Conservation (phyloP, 2,329 filamentous ascomycete species). For the Parafenestella ontariensis region DNA sequence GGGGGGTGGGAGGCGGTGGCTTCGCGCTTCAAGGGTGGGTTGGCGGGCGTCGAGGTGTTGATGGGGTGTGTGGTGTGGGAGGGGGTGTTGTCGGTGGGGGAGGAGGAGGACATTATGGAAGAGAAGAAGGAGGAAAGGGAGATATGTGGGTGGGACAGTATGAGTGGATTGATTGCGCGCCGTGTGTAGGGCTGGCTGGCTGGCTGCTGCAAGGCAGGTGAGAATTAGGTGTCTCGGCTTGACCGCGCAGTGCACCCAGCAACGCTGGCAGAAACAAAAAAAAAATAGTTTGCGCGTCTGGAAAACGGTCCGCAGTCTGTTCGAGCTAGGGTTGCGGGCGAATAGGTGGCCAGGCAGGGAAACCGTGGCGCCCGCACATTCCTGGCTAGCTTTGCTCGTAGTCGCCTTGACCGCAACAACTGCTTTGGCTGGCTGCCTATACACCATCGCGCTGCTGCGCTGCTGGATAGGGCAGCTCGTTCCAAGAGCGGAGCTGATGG, state of each 20-base stretch:
- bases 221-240: conserved; percentile 14
- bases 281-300: conserved; percentile 22
- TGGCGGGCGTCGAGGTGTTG: conserved; percentile 26
- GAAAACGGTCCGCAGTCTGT: conserved; percentile 24
- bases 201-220: conserved; percentile 21
- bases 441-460: conserved; percentile 15
- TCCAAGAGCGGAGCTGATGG: not conserved
- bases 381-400: conserved; percentile 6
- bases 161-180: conserved; percentile 24
- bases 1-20: conserved; percentile 45
- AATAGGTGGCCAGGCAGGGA: conserved; percentile 11
- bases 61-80: conserved; percentile 23
- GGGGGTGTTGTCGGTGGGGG: conserved; percentile 19
- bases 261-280: conserved; percentile 10
- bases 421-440: conserved; percentile 16
- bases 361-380: conserved; percentile 9
- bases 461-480: conserved; percentile 16
- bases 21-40: conserved; percentile 27
- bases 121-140: conserved; percentile 21
- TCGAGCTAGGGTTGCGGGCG: conserved; percentile 10
- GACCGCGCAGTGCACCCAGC: conserved; percentile 20
- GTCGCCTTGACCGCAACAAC: conserved; percentile 10
- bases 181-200: conserved; percentile 19
- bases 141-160: conserved; percentile 20
- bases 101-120: conserved; percentile 42